Evolutionary conservation across 2,329 filamentous ascomycete genomes (phyloP), one percentile per base, ranked within the genome.

Genomic region (Colletotrichum costaricense): DNA sequence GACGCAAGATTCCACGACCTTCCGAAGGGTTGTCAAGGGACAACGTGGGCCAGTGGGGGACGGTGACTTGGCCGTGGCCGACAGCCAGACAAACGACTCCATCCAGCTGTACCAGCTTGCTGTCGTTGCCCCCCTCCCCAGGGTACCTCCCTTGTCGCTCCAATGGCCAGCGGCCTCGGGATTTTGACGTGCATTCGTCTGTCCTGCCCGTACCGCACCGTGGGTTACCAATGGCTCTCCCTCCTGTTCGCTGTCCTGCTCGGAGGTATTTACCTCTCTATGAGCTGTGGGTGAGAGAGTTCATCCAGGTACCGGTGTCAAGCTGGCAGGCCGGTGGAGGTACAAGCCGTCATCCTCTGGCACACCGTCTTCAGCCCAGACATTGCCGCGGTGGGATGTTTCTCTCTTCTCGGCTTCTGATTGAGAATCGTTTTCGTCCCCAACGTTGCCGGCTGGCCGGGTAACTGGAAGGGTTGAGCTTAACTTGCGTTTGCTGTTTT

Each of bases 21-120:
- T 74, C 72, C 63, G 59, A 65, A 70, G 42, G 42, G 54, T 19
- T 73, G 71, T 62, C 56, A 46, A 54, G 67, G 62, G 28, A 42
- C 67, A 71, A 73, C 67, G 56, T 73, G 71, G 71, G 71, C 71
- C 55, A 71, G 71, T 71, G 71, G 67, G 70, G 71, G 67, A 71
- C 38, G 67, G 55, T 71, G 30, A 71, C 67, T 66, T 63, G 71
- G 56, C 60, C 62, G 60, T 22, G 26, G 35, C n/a, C 28, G 46
- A 59, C 19, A 46, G 12, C 28, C 38, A 52, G 35, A 46, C 64
- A 14, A 67, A 28, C 56, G 52, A n/a, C 46, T 28, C 54, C 24
- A 38, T 35, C 52, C 58, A 55, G 58, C 65, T 70, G 33, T 70
- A 67, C 46, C 38, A 69, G 54, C 71, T 66, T 65, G 33, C 35